phyloP scores from a whole-genome alignment of 768 basidiomycete genomes.

The Mrakia blollopis region DNA sequence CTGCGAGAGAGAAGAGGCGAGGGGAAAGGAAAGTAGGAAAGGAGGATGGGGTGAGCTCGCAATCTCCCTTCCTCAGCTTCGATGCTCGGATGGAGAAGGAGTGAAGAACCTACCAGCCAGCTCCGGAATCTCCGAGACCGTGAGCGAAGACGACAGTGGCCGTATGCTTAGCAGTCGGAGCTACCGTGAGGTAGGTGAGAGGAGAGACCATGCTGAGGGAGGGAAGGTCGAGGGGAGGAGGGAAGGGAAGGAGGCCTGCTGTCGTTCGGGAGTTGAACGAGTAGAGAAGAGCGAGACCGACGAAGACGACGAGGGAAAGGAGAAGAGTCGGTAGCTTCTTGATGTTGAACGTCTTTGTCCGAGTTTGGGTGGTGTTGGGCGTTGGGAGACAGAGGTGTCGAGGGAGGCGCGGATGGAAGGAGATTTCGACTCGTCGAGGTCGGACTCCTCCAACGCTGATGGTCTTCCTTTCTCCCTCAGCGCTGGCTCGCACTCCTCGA shows the following conservation, averaged over 20 bases:
- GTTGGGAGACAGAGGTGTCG: neutral
- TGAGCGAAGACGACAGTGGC: constrained; percentile 87
- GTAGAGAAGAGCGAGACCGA: constrained; percentile 5
- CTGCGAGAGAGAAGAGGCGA: neutral
- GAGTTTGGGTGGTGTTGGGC: neutral
- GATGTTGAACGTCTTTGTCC: neutral
- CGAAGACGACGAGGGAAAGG: neutral
- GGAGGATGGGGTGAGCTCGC: constrained; percentile 15
- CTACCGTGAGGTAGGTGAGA: constrained; percentile 22
- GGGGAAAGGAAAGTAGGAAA: constrained; percentile 22
- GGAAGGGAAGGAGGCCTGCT: neutral
- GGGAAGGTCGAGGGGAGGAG: neutral
- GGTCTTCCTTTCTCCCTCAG: neutral
- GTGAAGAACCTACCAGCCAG: constrained; percentile 2
- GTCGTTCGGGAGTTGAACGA: neutral
- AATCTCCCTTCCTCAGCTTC: neutral
- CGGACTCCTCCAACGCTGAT: neutral
- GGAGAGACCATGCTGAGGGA: constrained; percentile 13
- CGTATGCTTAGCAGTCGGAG: constrained; percentile 55
- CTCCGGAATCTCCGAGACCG: constrained; percentile 50
- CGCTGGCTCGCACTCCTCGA: neutral
- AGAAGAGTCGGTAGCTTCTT: neutral
- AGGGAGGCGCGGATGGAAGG: neutral
- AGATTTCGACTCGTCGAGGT: neutral
- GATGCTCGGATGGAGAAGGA: neutral